Evolutionary conservation across 305 asterid genomes (phyloP).

Genomic region (Fraxinus paxiana): DNA sequence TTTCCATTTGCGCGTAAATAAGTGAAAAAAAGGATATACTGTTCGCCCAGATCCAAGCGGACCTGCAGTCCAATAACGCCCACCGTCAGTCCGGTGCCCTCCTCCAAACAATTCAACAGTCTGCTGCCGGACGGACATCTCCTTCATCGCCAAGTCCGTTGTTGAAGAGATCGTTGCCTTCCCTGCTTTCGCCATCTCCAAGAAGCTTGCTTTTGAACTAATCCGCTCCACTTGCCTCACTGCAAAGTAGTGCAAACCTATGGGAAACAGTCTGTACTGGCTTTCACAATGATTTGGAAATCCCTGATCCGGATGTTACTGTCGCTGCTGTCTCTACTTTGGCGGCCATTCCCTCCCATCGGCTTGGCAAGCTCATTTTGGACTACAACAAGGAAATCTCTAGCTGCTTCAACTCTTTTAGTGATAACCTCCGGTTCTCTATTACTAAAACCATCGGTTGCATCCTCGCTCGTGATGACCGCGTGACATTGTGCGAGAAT

Average conservation of each 20-base stretch:
- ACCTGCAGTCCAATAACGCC: conserved; percentile 80
- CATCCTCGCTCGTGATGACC: conserved; percentile 78
- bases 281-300: conserved; percentile 69
- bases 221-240: conserved; percentile 84
- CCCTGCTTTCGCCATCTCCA: conserved; percentile 84
- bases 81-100: conserved; percentile 83
- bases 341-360: conserved; percentile 75
- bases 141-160: conserved; percentile 78
- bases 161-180: conserved; percentile 89
- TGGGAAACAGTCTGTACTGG: conserved; percentile 81
- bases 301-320: conserved; percentile 85
- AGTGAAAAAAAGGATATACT: conserved; percentile 57
- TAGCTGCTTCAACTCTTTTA: conserved; percentile 64
- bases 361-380: conserved; percentile 69
- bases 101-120: conserved; percentile 83
- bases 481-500: conserved; percentile 73
- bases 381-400: conserved; percentile 73
- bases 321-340: conserved; percentile 86
- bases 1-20: conserved; percentile 8
- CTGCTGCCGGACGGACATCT: conserved; percentile 86
- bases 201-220: conserved; percentile 81
- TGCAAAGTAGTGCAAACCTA: no score
- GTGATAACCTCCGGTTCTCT: conserved; percentile 68
- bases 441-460: conserved; percentile 83
- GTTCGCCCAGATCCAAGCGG: conserved; percentile 87